A percentile compares a stretch with the other conserved stretches of the same genome.
phyloP scores from a whole-genome alignment of 1,284 basidiomycete genomes.

The Pseudozyma sp. region DNA sequence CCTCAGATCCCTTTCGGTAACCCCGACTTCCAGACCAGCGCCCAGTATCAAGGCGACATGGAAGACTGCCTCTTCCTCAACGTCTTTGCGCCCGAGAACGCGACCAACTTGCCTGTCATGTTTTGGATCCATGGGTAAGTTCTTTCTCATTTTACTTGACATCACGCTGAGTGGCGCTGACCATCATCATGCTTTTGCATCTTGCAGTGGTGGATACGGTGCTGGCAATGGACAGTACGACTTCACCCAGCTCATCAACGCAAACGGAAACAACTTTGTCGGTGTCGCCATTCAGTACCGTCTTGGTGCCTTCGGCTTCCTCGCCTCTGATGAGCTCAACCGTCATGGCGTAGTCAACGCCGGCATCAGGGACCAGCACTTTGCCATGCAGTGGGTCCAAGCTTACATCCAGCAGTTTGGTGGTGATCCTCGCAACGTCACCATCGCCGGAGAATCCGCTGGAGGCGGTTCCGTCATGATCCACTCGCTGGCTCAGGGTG shows the following conservation, averaged over 20 bases:
- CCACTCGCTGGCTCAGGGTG: conserved; percentile 33
- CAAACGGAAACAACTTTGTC: conserved; percentile 41
- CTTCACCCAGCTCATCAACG: conserved; percentile 38
- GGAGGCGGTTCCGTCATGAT: conserved; percentile 43
- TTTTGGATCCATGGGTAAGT: conserved; percentile 38
- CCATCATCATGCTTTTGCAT: no score
- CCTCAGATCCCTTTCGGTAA: conserved; percentile 32
- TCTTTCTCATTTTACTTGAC: neutral
- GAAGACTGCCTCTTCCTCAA: conserved; percentile 55
- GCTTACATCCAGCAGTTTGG: conserved; percentile 52
- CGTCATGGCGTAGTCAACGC: conserved; percentile 40
- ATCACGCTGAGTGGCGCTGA: neutral
- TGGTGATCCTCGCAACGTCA: conserved; percentile 47
- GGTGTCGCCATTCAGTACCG: conserved; percentile 74
- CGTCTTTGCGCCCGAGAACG: conserved; percentile 40
- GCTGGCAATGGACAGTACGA: conserved; percentile 37
- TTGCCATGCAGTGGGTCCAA: conserved; percentile 49
- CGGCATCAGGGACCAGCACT: conserved; percentile 48
- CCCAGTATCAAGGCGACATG: conserved; percentile 6
- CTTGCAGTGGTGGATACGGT: conserved; percentile 33
- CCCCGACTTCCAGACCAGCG: conserved; percentile 6
- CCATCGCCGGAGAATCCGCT: conserved; percentile 47
- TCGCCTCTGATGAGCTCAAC: conserved; percentile 32
- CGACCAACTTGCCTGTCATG: conserved; percentile 39
- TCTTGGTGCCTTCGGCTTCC: conserved; percentile 57